Evolutionary conservation across 1,139 yeast species (phyloP).

Genomic region (Saccharomyces hybrid): DNA sequence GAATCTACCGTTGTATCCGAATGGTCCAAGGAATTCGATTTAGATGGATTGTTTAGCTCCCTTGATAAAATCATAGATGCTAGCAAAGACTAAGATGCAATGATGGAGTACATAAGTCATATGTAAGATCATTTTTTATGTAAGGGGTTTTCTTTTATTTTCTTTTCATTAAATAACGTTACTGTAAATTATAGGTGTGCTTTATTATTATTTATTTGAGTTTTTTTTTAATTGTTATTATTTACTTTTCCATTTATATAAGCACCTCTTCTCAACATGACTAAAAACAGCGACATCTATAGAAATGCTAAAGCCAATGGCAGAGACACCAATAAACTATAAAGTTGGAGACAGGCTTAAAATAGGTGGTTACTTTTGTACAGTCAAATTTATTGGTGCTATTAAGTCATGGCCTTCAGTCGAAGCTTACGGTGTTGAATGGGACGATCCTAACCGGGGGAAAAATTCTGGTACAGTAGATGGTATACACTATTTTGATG

Average conservation of each 20-base stretch:
- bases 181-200: background rate
- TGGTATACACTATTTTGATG: slow-evolving; percentile 41
- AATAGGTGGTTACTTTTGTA: slow-evolving; percentile 46
- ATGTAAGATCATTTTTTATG: slow-evolving; percentile 1
- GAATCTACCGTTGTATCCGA: slow-evolving; percentile 76
- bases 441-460: slow-evolving; percentile 60
- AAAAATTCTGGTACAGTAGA: slow-evolving; percentile 47
- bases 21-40: slow-evolving; percentile 92
- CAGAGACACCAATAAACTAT: slow-evolving; percentile 3
- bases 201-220: background rate
- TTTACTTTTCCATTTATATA: slow-evolving; percentile 1
- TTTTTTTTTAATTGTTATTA: background rate
- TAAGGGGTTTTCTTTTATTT: background rate
- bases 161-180: background rate
- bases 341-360: slow-evolving; percentile 41
- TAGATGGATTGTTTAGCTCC: slow-evolving; percentile 62
- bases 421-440: slow-evolving; percentile 68
- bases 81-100: slow-evolving; percentile 15
- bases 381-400: slow-evolving; percentile 54
- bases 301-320: background rate
- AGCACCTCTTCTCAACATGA: background rate
- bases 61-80: slow-evolving; percentile 28
- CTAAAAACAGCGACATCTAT: background rate
- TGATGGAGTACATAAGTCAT: slow-evolving; percentile 9
- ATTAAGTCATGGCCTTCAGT: slow-evolving; percentile 54